Percentiles rank a stretch among this genome's conserved stretches.
phyloP scores from a whole-genome alignment of 352 stramenopile species.

The Globisporangium solare region DNA sequence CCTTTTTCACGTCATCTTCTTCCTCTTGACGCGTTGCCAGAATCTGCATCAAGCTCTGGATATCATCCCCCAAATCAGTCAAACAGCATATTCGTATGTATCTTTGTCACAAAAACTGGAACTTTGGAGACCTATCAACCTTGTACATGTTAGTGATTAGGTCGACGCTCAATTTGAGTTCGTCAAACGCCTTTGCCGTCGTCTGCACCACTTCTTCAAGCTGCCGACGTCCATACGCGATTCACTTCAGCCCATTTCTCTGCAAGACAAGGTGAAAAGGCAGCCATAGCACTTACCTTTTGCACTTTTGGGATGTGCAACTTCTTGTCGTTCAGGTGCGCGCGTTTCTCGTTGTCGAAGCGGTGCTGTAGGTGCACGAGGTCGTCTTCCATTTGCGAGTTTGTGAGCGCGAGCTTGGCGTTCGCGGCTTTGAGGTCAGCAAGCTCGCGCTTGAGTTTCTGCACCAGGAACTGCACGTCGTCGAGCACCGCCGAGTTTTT shows the following conservation, averaged over 20 bases:
- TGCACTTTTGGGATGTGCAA: slow-evolving; percentile 67
- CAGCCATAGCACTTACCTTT: slow-evolving; percentile 22
- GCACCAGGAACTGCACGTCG: slow-evolving; percentile 58
- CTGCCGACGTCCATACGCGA: background rate
- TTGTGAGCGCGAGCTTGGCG: slow-evolving; percentile 51
- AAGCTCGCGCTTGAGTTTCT: slow-evolving; percentile 74
- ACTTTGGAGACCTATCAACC: slow-evolving; percentile 17
- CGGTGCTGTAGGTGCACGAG: slow-evolving; percentile 52
- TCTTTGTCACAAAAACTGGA: background rate
- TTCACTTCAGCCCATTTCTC: too few species aligned
- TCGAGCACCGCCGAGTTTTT: slow-evolving; percentile 29
- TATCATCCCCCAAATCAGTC: too few species aligned
- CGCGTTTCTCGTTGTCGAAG: slow-evolving; percentile 66
- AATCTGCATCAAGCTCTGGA: slow-evolving; percentile 40
- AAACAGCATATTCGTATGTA: background rate
- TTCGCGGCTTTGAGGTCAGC: slow-evolving; percentile 53
- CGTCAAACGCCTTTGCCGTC: slow-evolving; percentile 57
- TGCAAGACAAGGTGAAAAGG: slow-evolving; percentile 4
- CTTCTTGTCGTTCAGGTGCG: slow-evolving; percentile 62
- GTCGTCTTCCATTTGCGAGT: slow-evolving; percentile 78
- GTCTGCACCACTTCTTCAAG: slow-evolving; percentile 60
- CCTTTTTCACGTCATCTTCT: slow-evolving; percentile 53
- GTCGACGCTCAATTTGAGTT: slow-evolving; percentile 80
- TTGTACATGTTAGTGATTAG: slow-evolving; percentile 89
- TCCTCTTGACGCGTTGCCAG: slow-evolving; percentile 45